Base-by-base conservation (phyloP, 2,329 filamentous ascomycete species). In the Clathrospora elynae region DNA sequence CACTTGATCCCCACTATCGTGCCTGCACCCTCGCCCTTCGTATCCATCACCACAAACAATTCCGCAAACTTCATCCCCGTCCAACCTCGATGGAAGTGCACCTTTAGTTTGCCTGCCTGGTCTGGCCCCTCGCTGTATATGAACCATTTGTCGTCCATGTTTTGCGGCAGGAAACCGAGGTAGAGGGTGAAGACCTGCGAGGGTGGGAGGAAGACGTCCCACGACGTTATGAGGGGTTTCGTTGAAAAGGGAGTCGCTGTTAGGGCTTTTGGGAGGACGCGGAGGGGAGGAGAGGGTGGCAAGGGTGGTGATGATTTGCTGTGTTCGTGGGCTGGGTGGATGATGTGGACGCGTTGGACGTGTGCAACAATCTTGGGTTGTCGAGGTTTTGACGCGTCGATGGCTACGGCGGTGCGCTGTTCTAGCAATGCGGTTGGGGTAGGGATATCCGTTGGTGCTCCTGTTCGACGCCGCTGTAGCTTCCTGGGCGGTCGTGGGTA, bases 1-100 rank as follows among this genome's bases (percentile, higher is more conserved):
- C 66, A 69, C 39, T 66, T 68, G 22, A 69, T 53, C 1, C 66
- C 65, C 1, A 67, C 63, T 18, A 67, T 55, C 53, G 64, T 68
- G 4, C 65, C 66, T 0, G 64, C 64, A 0, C 65, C 66, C 23
- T 62, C 63, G 5, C 66, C 65, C 33, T 63, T 67, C 29, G 64
- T 35, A 40, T 69, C 65, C 35, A 69, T 57, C 6, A 69, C 49
- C 0, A 69, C 54, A 37, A 68, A 68, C 20, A 69, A 42, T 48
- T 67, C 62, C 0, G 63, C 65, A 13, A 67, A 56, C 39, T 69
- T 69, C 11, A 54, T 28, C 3, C 66, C 66, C 1, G 63, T 67
- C 58, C 60, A 61, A 20, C 61, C 62, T 2, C 59, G 46, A 35
- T 65, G 59, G 42, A 69, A 68, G 46, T 69, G 63, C 8, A 67